phyloP scores from a whole-genome alignment of 2,329 filamentous ascomycete genomes.

The Epichloe hybrida region DNA sequence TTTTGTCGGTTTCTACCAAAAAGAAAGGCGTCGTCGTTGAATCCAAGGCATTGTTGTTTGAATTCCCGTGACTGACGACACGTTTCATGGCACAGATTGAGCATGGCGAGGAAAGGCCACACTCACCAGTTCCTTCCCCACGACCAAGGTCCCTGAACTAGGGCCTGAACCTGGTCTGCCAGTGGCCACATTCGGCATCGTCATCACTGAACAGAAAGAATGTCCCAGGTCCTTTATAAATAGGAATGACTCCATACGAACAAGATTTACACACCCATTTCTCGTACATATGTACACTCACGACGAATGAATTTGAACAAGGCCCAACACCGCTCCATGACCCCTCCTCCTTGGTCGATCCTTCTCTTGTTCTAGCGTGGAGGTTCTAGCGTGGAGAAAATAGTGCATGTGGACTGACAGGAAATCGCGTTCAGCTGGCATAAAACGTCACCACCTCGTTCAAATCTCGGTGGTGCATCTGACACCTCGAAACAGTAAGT shows the following conservation, averaged over 20 bases:
- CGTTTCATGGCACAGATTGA: too few species aligned
- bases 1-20: neutral
- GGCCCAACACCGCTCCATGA: neutral
- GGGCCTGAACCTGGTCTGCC: neutral
- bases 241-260: neutral
- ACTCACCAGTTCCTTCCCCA: neutral
- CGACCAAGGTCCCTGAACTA: neutral
- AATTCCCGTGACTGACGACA: neutral
- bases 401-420: neutral
- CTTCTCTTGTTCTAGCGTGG: too few species aligned
- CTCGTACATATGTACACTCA: too few species aligned
- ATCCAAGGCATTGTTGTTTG: neutral
- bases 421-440: neutral
- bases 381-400: neutral
- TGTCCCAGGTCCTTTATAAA: neutral
- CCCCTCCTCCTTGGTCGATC: too few species aligned
- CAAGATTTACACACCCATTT: neutral
- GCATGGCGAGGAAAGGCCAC: too few species aligned
- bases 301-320: neutral
- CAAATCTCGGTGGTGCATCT: neutral
- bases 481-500: neutral
- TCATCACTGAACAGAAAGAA: neutral
- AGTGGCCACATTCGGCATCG: neutral
- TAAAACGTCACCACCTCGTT: neutral
- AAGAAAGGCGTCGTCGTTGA: neutral